A percentile compares a stretch with the other conserved stretches of the same genome.
These are phyloP conservation scores for Fusarium denticulatum DNA, from an alignment of 2,329 filamentous ascomycete genomes.

Conservation along the genomic window DNA sequence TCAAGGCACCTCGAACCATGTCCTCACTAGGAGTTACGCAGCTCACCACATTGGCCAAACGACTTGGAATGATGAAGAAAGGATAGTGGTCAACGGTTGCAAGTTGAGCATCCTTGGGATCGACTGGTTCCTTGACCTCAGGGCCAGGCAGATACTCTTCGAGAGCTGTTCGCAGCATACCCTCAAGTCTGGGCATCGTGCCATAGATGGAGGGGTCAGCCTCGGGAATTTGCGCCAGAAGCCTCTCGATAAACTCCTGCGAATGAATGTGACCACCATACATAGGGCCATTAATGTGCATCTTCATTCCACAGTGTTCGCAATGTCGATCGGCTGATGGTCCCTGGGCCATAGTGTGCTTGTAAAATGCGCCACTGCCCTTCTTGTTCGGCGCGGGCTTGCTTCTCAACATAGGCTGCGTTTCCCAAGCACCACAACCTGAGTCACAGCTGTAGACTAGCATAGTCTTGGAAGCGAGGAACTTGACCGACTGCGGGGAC, in stretches of 20 bases:
- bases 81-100: constrained; percentile 77
- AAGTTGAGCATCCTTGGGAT: constrained; percentile 60
- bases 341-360: constrained; percentile 78
- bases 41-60: constrained; percentile 79
- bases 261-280: constrained; percentile 92
- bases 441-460: constrained; percentile 88
- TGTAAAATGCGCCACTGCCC: constrained; percentile 75
- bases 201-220: constrained; percentile 77
- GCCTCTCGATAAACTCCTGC: constrained; percentile 79
- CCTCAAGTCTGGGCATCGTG: constrained; percentile 83
- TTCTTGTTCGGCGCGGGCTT: constrained; percentile 75
- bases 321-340: constrained; percentile 75
- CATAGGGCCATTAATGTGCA: constrained; percentile 93
- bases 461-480: constrained; percentile 91
- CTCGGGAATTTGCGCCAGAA: constrained; percentile 77
- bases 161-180: constrained; percentile 89
- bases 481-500: constrained; percentile 88
- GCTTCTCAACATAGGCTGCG: constrained; percentile 79
- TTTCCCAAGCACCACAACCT: constrained; percentile 92
- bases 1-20: constrained; percentile 81
- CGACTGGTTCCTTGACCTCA: constrained; percentile 50
- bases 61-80: constrained; percentile 85
- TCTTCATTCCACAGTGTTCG: constrained; percentile 85
- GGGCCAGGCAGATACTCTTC: constrained; percentile 70
- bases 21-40: constrained; percentile 83